Base-by-base conservation (phyloP, 176 grass and related monocot species). In the Secale cereale region DNA sequence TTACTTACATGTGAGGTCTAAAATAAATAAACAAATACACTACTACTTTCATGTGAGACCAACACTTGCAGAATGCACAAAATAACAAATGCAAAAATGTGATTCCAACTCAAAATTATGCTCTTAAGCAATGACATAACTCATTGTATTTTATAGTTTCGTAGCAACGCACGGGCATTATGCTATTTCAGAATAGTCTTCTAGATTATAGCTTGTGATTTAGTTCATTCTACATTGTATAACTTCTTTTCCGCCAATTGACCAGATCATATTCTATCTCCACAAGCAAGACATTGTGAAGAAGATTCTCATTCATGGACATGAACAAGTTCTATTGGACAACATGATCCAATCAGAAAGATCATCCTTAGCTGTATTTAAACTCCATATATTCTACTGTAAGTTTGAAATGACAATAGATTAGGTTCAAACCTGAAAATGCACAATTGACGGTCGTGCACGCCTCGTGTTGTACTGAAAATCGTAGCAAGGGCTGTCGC, bases 381-480 rank as follows among this genome's bases (percentile, higher is more conserved):
- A 72, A 65, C 29, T 78, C 54, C 56, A 81, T 12, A 23, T 23
- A 9, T 39, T 64, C 40, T 65, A 82, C 7, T 82, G 45, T 48
- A 76, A 76, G 28, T 52, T 39, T 54, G 19, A 20, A 83, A 86
- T 45, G 41, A 1, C 68, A 67, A 59, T 56, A 77, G 39, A 15
- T 27, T 10, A 82, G 40, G 84, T 69, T 69, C 35, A 59, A 78
- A 96, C 97, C 97, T 98, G 97, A 91, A 98, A 98, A 89, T 98
- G 97, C 56, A 92, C 70, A 43, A 98, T 94, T 76, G 88, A 92
- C 40, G 90, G 87, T 43, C 89, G 91, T 52, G 84, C 91, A 71
- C 75, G 40, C 93, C 91, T 93, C 78, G 93, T 88, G 79, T 94
- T 95, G 86, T 94, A 96, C 63, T 98, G 90, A 71, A 98, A 98